Base-by-base conservation (phyloP, 2,329 filamentous ascomycete species). In the Alternaria longipes region DNA sequence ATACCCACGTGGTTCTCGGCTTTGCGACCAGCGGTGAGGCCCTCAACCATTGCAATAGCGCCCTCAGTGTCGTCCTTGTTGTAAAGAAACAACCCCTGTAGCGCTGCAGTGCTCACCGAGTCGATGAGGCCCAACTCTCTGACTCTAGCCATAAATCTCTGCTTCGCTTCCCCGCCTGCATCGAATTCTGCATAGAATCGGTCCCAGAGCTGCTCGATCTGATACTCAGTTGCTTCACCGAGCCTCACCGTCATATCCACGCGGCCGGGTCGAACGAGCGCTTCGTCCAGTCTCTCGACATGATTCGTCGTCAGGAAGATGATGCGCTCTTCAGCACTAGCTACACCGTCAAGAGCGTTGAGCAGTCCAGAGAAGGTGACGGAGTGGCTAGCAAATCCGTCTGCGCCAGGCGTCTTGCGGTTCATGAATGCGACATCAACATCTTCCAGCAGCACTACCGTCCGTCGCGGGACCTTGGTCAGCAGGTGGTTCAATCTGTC, bases 291-390 rank as follows among this genome's bases (percentile, higher is more conserved):
- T 41, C 92, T 87, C 67, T 97, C 93, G 38, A 97, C 89, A 74
- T 97, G 93, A 74, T 99, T 99, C 20, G 94, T 97, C 2, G 95
- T 99, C 64, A 97, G 84, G 79, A 99, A 97, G 1, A 96, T 89
- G 64, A 99, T 91, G 54, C 95, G 88, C 81, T 98, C 94, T 77
- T 98, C 95, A 12, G 93, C 92, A 53, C 94, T 96, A 7, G 93
- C 93, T n/a, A 98, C 89, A 1, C 95, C 95, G 65, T 99, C 95
- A 14, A 85, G 74, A 3, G 83, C 83, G 59, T 85, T 85, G 38
- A 98, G 82, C 20, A 98, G 82, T 0, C 94, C 94, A 0, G 94
- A 98, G 73, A 97, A 98, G 0, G 95, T 99, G 24, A 97, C 94
- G 18, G 91, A 95, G 2, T 92, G 90, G 26, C 94, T 94, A 40